A percentile compares a stretch with the other conserved stretches of the same genome.
These are phyloP conservation scores for Nakazawaea wyomingensis DNA, from an alignment of 805 yeast genomes.

Conservation along the genomic window DNA sequence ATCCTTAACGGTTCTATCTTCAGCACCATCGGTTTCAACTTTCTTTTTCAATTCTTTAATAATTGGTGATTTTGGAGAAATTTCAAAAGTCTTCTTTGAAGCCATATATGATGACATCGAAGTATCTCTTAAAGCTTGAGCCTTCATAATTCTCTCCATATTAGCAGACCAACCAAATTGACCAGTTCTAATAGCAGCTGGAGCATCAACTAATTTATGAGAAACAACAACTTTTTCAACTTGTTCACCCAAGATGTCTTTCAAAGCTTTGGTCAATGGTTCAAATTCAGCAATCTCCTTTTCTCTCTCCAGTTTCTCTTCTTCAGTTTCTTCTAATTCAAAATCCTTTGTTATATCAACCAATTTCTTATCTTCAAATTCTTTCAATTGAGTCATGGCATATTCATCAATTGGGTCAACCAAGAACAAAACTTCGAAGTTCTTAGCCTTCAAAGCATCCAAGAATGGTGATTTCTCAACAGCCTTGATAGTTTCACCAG, in stretches of 20 bases:
- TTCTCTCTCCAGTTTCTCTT: constrained; percentile 94
- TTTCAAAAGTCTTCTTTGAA: constrained; percentile 98
- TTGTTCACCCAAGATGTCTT: constrained; percentile 96
- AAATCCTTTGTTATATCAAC: constrained; percentile 99
- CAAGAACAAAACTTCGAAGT: constrained; percentile 95
- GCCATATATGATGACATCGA: constrained; percentile 99
- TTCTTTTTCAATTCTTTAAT: constrained; percentile 93
- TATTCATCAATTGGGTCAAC: constrained; percentile 99
- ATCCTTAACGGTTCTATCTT: constrained; percentile 97
- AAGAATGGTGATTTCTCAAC: constrained; percentile 99
- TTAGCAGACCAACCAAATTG: constrained; percentile 99
- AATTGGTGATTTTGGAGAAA: constrained; percentile 93
- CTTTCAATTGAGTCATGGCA: constrained; percentile 98
- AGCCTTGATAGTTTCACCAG: constrained; percentile 97
- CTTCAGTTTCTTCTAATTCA: constrained; percentile 97
- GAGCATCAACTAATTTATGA: constrained; percentile 94
- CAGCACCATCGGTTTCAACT: constrained; percentile 96
- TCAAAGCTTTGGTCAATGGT: constrained; percentile 90
- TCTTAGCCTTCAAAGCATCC: constrained; percentile 97
- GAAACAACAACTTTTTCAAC: constrained; percentile 99
- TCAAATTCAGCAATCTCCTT: constrained; percentile 88
- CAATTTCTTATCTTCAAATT: constrained; percentile 97
- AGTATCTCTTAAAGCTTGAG: constrained; percentile 98
- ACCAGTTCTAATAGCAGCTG: constrained; percentile 99
- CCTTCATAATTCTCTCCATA: constrained; percentile 99